These are phyloP conservation scores for Diplocarpon mali DNA, from an alignment of 2,329 filamentous ascomycete genomes.

Conservation along the genomic window DNA sequence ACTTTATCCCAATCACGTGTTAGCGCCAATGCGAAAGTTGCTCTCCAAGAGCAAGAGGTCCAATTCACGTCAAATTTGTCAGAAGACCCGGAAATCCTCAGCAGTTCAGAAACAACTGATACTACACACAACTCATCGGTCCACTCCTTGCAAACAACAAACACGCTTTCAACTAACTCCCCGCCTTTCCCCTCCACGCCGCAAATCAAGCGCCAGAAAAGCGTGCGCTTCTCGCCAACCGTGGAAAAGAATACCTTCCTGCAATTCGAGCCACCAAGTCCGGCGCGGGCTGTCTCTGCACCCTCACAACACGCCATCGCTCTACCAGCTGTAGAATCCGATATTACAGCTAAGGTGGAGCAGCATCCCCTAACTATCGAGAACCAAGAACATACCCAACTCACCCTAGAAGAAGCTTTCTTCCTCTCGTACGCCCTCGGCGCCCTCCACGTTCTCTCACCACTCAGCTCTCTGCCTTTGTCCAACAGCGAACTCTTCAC, in stretches of 20 bases:
- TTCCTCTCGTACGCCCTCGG: constrained; percentile 79
- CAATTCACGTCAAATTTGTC: no score
- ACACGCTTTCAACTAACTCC: no score
- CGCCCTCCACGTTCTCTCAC: constrained; percentile 51
- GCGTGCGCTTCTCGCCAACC: constrained; percentile 58
- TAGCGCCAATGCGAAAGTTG: not conserved
- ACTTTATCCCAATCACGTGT: not conserved
- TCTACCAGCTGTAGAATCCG: no score
- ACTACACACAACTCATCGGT: constrained; percentile 11
- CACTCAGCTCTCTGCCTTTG: constrained; percentile 34
- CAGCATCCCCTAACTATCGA: constrained; percentile 22
- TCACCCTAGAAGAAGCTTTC: constrained; percentile 83
- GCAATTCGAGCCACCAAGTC: constrained; percentile 33
- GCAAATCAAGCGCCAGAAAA: constrained; percentile 42
- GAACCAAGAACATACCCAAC: constrained; percentile 77
- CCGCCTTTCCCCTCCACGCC: no score
- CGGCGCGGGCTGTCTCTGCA: constrained; percentile 11
- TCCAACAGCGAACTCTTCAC: constrained; percentile 47
- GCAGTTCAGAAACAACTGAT: constrained; percentile 15
- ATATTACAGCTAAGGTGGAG: no score
- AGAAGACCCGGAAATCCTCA: constrained; percentile 7
- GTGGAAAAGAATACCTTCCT: constrained; percentile 55
- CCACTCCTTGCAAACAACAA: constrained; percentile 13
- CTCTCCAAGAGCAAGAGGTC: not conserved
- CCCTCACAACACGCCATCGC: not conserved